These are phyloP conservation scores for Phytophthora citricola DNA, from an alignment of 352 stramenopile species.

Conservation along the genomic window DNA sequence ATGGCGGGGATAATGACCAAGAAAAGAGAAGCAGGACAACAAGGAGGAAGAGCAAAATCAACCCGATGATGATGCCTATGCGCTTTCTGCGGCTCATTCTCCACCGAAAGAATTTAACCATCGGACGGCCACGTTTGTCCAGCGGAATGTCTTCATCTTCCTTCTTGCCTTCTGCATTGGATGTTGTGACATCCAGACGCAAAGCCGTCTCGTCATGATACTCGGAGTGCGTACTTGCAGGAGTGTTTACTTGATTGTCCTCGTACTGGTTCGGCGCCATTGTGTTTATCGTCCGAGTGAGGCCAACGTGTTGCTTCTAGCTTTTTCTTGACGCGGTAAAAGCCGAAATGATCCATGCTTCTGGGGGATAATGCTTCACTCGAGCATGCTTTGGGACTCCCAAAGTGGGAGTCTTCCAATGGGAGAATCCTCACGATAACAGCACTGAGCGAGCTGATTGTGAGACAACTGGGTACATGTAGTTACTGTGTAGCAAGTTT, in stretches of 20 bases:
- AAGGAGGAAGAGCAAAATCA: slow-evolving; percentile 45
- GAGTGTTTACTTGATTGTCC: slow-evolving; percentile 35
- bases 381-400: too few species aligned
- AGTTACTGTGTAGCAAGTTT: too few species aligned
- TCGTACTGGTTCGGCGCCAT: slow-evolving; percentile 30
- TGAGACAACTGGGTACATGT: too few species aligned
- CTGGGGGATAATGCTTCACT: neutral
- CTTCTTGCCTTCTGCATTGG: slow-evolving; percentile 25
- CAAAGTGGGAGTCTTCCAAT: too few species aligned
- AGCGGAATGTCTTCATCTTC: slow-evolving; percentile 18
- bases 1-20: slow-evolving; percentile 55
- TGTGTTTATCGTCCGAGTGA: neutral
- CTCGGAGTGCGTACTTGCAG: slow-evolving; percentile 30
- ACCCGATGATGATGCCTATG: slow-evolving; percentile 38
- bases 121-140: slow-evolving; percentile 27
- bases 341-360: neutral
- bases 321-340: neutral
- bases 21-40: slow-evolving; percentile 62
- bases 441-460: too few species aligned
- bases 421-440: too few species aligned
- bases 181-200: slow-evolving; percentile 20
- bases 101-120: slow-evolving; percentile 60
- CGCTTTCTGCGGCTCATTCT: slow-evolving; percentile 52
- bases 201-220: slow-evolving; percentile 28
- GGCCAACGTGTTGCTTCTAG: neutral